Conservation (phyloP, 495 filamentous ascomycete genomes). For the Penicillium herquei region DNA sequence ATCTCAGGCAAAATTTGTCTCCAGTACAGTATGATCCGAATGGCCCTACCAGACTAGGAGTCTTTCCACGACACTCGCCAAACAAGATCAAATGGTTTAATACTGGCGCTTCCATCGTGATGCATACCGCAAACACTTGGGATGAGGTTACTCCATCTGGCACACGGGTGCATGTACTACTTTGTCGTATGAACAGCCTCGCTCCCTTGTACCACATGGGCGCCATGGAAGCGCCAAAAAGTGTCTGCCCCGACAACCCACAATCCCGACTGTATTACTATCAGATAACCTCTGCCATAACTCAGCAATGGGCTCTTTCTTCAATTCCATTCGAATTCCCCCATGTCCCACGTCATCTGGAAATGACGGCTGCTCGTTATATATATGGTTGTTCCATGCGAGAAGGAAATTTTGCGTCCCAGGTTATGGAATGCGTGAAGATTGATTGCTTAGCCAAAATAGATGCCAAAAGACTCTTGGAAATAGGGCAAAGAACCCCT, state of each 20-base stretch:
- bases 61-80: neutral
- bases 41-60: neutral
- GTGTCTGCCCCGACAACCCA: neutral
- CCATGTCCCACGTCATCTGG: constrained; percentile 45
- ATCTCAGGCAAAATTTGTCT: neutral
- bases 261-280: neutral
- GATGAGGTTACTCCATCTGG: neutral
- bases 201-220: neutral
- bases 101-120: neutral
- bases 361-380: constrained; percentile 7
- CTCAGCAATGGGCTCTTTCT: constrained; percentile 59
- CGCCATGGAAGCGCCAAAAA: neutral
- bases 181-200: neutral
- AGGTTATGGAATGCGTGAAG: neutral
- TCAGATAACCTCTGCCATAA: neutral
- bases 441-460: neutral
- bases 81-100: neutral
- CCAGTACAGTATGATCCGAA: neutral
- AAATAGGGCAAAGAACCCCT: neutral
- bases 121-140: neutral
- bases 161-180: neutral
- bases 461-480: neutral
- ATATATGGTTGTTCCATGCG: neutral
- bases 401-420: neutral
- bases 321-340: constrained; percentile 65